Conservation (phyloP, 2,329 filamentous ascomycete genomes). For the Stachybotrys elegans region DNA sequence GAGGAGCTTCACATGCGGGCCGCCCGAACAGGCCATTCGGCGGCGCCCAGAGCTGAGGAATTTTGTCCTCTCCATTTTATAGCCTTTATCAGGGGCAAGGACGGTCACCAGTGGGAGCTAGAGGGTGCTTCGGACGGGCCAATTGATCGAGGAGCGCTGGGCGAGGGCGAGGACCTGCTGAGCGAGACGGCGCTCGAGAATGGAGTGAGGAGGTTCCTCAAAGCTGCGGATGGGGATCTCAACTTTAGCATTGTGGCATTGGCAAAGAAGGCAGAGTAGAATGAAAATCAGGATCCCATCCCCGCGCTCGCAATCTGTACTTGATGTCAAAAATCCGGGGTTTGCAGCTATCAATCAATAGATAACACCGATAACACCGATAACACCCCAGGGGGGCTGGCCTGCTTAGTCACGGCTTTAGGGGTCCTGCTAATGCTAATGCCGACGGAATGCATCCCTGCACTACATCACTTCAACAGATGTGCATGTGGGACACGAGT, state of each 20-base stretch:
- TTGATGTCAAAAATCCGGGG: too few species aligned
- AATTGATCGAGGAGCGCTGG: constrained; percentile 56
- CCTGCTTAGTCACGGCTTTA: too few species aligned
- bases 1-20: constrained; percentile 70
- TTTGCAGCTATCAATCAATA: too few species aligned
- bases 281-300: too few species aligned
- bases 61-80: constrained; percentile 72
- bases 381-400: too few species aligned
- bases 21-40: constrained; percentile 62
- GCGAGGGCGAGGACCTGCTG: constrained; percentile 54
- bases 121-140: constrained; percentile 73
- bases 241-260: constrained; percentile 35
- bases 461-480: too few species aligned
- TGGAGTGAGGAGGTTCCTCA: constrained; percentile 42
- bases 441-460: too few species aligned
- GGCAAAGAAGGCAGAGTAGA: constrained; percentile 14
- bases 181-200: constrained; percentile 64
- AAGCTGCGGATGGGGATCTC: constrained; percentile 25
- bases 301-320: too few species aligned
- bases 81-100: constrained; percentile 66
- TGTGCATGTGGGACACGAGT: constrained; percentile 6
- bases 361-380: too few species aligned
- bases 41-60: constrained; percentile 55
- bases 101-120: constrained; percentile 69
- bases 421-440: too few species aligned